Conservation (phyloP, 768 basidiomycete genomes). For the Suillus paluster region DNA sequence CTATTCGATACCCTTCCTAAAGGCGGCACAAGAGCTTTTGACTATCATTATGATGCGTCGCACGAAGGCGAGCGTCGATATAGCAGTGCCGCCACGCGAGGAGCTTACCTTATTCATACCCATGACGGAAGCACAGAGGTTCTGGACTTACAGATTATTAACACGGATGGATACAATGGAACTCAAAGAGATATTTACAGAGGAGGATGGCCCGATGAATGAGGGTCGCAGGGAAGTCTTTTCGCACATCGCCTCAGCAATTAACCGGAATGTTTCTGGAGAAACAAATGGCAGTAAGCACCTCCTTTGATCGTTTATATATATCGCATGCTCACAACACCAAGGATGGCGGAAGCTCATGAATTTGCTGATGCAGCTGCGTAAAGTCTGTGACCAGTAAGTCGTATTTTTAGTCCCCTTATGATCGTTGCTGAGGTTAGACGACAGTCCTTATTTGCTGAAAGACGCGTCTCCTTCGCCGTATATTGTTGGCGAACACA, state of each 20-base stretch:
- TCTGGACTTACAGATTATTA: slow-evolving; percentile 63
- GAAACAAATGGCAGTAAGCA: slow-evolving; percentile 37
- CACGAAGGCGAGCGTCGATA: slow-evolving; percentile 56
- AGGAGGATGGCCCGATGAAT: slow-evolving; percentile 33
- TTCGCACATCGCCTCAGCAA: slow-evolving; percentile 42
- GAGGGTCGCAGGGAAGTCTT: slow-evolving; percentile 46
- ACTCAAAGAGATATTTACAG: slow-evolving; percentile 51
- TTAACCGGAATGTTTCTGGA: slow-evolving; percentile 35
- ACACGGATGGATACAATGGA: slow-evolving; percentile 55
- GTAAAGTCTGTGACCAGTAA: slow-evolving; percentile 73
- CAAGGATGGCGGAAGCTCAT: slow-evolving; percentile 59
- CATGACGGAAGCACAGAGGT: slow-evolving; percentile 61
- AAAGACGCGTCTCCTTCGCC: slow-evolving; percentile 53
- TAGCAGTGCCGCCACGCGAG: slow-evolving; percentile 58
- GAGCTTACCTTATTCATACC: slow-evolving; percentile 62
- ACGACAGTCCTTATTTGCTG: slow-evolving; percentile 56
- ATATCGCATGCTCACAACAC: not conserved
- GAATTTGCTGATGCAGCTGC: slow-evolving; percentile 74
- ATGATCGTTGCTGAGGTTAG: slow-evolving; percentile 11
- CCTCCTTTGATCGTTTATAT: not conserved
- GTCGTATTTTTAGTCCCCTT: slow-evolving; percentile 19
- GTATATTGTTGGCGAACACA: slow-evolving; percentile 56
- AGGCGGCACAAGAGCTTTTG: slow-evolving; percentile 52
- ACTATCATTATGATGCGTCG: slow-evolving; percentile 60
- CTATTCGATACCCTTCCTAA: slow-evolving; percentile 54